Percentiles rank a stretch among this genome's conserved stretches.
phyloP scores from a whole-genome alignment of 257 asterid species.

The Nicotiana tabacum region DNA sequence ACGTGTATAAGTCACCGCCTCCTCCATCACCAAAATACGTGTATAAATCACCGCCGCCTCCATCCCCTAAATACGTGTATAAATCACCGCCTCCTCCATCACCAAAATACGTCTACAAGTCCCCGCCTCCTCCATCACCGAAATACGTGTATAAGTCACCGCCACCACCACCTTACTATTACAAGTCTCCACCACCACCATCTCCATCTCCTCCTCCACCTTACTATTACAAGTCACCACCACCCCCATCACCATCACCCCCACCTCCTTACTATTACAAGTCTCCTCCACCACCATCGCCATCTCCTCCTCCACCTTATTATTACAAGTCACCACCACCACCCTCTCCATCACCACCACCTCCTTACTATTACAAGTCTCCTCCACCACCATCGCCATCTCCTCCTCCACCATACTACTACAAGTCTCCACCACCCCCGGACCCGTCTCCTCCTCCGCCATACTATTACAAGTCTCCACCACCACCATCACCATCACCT shows the following conservation, averaged over 20 bases:
- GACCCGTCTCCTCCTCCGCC: neutral
- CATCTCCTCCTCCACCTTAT: slow-evolving; percentile 4
- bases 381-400: neutral
- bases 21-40: slow-evolving; percentile 21
- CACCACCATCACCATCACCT: slow-evolving; percentile 13
- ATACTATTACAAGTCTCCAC: slow-evolving; percentile 16
- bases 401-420: slow-evolving; percentile 15
- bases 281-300: slow-evolving; percentile 25
- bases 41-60: slow-evolving; percentile 28
- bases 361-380: slow-evolving; percentile 2
- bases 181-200: slow-evolving; percentile 31
- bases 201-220: slow-evolving; percentile 29
- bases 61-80: neutral
- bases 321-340: neutral
- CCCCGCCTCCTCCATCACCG: neutral
- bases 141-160: slow-evolving; percentile 22
- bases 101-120: too few relatives aligned
- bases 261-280: slow-evolving; percentile 19
- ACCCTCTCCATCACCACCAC: slow-evolving; percentile 6
- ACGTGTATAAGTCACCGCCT: slow-evolving; percentile 18
- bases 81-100: slow-evolving; percentile 23
- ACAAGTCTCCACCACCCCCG: slow-evolving; percentile 21
- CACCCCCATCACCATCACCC: slow-evolving; percentile 22
- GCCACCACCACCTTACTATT: neutral
- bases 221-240: slow-evolving; percentile 18